Percentiles rank a stretch among this genome's conserved stretches.
These are phyloP conservation scores for Brassica juncea DNA, from an alignment of 345 rosid genomes.

Conservation along the genomic window DNA sequence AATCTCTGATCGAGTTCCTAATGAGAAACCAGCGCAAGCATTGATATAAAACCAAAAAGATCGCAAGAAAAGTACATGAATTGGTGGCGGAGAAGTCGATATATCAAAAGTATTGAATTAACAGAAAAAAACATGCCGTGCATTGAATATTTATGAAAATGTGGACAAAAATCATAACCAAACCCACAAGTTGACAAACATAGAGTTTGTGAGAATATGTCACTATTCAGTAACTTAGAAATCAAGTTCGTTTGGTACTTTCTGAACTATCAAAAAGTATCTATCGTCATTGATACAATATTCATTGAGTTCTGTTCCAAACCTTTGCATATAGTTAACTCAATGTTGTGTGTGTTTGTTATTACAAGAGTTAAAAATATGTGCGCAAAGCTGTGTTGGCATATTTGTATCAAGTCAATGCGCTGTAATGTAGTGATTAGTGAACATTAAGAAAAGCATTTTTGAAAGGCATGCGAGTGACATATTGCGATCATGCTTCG, in stretches of 20 bases:
- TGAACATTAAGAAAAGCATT: not conserved
- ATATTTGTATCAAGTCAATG: not conserved
- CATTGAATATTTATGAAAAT: not conserved
- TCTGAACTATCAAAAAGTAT: not conserved
- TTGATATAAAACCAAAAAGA: not conserved
- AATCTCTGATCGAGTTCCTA: not conserved
- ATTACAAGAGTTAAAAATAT: not conserved
- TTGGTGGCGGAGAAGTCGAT: not conserved
- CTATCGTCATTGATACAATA: not conserved
- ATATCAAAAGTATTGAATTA: not conserved
- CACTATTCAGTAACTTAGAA: not conserved
- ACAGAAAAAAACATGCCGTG: not conserved
- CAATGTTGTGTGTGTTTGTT: not conserved
- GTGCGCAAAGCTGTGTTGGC: not conserved
- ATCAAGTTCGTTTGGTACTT: not conserved
- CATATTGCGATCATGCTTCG: conserved; percentile 28
- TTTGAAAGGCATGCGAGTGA: conserved; percentile 1
- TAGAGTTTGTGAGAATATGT: not conserved
- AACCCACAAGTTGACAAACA: not conserved
- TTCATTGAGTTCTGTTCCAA: not conserved
- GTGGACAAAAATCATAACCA: not conserved
- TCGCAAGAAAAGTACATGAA: not conserved
- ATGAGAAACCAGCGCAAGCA: not conserved
- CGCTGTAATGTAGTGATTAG: too few species aligned
- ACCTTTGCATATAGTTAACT: not conserved